A percentile compares a stretch with the other conserved stretches of the same genome.
phyloP scores from a whole-genome alignment of 2,329 filamentous ascomycete species.

The Fusarium globosum region DNA sequence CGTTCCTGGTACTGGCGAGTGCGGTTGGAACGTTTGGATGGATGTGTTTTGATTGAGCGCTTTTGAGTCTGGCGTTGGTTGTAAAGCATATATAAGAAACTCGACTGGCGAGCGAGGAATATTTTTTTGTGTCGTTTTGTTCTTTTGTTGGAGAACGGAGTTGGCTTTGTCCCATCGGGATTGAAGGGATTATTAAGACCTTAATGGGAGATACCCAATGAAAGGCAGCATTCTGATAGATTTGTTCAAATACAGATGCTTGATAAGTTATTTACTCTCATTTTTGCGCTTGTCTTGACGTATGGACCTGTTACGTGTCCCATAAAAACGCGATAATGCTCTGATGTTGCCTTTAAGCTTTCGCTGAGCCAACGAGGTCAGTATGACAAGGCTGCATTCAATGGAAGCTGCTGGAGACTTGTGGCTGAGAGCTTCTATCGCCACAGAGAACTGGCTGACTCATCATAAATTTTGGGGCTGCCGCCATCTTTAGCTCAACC shows the following conservation, averaged over 20 bases:
- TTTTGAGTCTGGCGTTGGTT: slow-evolving; percentile 3
- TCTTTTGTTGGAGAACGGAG: slow-evolving; percentile 28
- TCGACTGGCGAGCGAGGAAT: slow-evolving; percentile 2
- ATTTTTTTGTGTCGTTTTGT: neutral
- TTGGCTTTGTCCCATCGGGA: neutral
- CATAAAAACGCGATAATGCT: neutral
- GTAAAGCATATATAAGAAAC: neutral
- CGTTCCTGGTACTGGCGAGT: slow-evolving; percentile 56
- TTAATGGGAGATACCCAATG: neutral
- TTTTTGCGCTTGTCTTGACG: neutral
- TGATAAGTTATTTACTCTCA: neutral
- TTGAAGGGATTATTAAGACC: neutral
- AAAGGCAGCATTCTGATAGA: slow-evolving; percentile 3
- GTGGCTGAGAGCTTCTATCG: neutral
- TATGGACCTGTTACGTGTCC: too few species aligned
- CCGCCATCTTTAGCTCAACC: rapidly evolving
- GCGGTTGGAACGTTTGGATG: slow-evolving; percentile 59
- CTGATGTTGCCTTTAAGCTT: neutral
- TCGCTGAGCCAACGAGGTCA: neutral
- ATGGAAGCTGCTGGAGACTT: neutral
- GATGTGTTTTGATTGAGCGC: slow-evolving; percentile 56
- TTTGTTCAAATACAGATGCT: neutral
- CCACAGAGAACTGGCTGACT: neutral
- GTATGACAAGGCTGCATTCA: neutral
- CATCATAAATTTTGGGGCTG: neutral